These are phyloP conservation scores for Capsella bursapastoris DNA, from an alignment of 345 rosid species.

Conservation along the genomic window DNA sequence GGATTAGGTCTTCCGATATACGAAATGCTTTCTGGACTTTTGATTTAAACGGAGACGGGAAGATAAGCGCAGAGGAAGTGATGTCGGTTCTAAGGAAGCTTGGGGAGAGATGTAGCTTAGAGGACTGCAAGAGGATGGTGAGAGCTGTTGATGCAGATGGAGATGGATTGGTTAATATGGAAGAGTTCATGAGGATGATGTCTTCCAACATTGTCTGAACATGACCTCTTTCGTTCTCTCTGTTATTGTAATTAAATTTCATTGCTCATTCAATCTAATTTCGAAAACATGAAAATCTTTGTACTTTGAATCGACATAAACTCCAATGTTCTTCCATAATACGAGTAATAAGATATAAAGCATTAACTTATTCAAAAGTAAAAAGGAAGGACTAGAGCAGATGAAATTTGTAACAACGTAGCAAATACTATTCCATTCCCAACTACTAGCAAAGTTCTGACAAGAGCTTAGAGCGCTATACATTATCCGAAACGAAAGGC, in stretches of 20 bases:
- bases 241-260: conserved; percentile 17
- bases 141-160: conserved; percentile 77
- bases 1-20: conserved; percentile 59
- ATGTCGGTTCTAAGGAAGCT: conserved; percentile 66
- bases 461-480: conserved; percentile 41
- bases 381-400: conserved; percentile 6
- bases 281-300: conserved; percentile 22
- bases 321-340: conserved; percentile 1
- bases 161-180: conserved; percentile 75
- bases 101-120: conserved; percentile 78
- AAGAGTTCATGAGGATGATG: conserved; percentile 88
- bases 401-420: conserved; percentile 23
- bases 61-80: conserved; percentile 84
- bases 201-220: conserved; percentile 44
- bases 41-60: conserved; percentile 74
- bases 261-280: background rate
- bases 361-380: conserved; percentile 26
- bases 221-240: background rate
- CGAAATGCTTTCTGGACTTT: conserved; percentile 67
- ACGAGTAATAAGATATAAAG: background rate
- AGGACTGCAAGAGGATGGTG: conserved; percentile 80
- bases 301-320: conserved; percentile 7
- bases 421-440: conserved; percentile 32
- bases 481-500: conserved; percentile 26
- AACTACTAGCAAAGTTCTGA: conserved; percentile 1